Evolutionary conservation across 225 moss, liverwort and hornwort genomes (phyloP).

Genomic region (Polytrichum formosum): DNA sequence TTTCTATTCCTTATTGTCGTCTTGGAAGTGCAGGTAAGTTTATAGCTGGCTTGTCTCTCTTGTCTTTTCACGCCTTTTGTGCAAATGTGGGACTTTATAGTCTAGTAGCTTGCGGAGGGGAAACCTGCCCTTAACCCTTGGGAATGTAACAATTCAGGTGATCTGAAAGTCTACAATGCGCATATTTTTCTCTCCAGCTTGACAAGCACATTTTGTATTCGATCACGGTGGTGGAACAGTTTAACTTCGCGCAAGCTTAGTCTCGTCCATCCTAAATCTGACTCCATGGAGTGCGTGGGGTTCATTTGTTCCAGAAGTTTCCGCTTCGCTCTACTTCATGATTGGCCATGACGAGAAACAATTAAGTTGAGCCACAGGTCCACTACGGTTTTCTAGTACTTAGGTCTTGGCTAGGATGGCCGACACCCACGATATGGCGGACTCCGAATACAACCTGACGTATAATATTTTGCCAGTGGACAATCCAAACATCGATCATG

Average conservation of each 20-base stretch:
- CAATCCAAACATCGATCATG: slow-evolving; percentile 49
- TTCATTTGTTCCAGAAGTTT: not conserved
- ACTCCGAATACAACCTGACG: slow-evolving; percentile 13
- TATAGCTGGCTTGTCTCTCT: too few species aligned
- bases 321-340: not conserved
- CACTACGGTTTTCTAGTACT: not conserved
- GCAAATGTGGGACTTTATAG: too few species aligned
- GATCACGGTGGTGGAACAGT: too few species aligned
- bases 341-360: not conserved
- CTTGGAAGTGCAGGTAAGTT: too few species aligned
- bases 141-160: slow-evolving; percentile 1
- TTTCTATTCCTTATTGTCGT: too few species aligned
- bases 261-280: not conserved
- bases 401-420: not conserved
- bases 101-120: not conserved
- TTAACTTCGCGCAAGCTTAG: too few species aligned
- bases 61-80: too few species aligned
- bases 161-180: not conserved
- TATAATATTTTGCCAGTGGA: slow-evolving; percentile 91
- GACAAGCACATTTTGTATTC: too few species aligned
- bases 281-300: not conserved
- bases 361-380: not conserved
- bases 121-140: not conserved
- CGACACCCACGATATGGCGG: slow-evolving; percentile 21
- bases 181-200: too few species aligned